phyloP scores from a whole-genome alignment of 2,329 filamentous ascomycete genomes.

The Sclerotinia sclerotiorum region DNA sequence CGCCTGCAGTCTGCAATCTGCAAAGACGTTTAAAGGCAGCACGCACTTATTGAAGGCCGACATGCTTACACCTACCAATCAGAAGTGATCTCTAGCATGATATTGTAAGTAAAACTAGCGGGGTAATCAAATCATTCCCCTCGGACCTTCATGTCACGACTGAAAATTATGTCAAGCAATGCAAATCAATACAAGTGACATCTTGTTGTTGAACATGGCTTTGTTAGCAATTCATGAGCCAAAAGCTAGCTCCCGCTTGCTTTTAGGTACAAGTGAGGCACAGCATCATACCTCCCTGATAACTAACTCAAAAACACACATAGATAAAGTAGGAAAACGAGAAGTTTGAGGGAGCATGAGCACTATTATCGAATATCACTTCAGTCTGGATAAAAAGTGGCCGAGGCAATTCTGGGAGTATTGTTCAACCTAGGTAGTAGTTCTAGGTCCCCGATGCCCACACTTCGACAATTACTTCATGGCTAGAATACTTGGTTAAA shows the following conservation, averaged over 20 bases:
- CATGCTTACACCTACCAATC: background rate
- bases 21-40: slow-evolving; percentile 3
- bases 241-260: background rate
- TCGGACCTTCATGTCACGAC: background rate
- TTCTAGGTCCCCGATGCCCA: background rate
- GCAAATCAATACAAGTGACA: too few species aligned
- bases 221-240: background rate
- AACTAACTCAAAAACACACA: background rate
- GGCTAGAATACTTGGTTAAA: background rate
- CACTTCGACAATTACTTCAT: background rate
- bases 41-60: background rate
- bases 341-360: background rate
- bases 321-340: background rate
- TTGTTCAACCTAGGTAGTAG: background rate
- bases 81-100: slow-evolving; percentile 1
- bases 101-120: slow-evolving; percentile 3
- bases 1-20: background rate
- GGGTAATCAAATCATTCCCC: background rate
- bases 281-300: background rate
- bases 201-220: background rate
- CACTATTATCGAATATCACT: background rate
- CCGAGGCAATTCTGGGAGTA: background rate
- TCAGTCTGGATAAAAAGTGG: background rate
- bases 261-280: slow-evolving; percentile 9
- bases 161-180: background rate